Evolutionary conservation across 805 yeast species (phyloP), one percentile per base, ranked within the genome.

Genomic region (Danielia oregonensis): DNA sequence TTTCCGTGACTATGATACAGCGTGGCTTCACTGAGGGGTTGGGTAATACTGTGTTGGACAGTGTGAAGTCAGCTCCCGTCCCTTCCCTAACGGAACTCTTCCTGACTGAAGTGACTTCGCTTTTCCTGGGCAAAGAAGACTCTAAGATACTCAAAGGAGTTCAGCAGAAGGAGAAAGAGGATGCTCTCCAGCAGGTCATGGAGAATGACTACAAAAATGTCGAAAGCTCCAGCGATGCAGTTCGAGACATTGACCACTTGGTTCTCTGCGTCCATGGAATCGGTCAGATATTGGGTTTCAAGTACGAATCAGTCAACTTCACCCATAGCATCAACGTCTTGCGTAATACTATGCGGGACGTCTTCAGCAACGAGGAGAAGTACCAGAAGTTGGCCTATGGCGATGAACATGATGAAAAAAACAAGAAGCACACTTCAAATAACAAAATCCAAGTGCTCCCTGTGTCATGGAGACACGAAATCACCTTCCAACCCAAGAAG

Each of bases 241-340:
- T 36, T 13, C 25, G 70, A 32, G 60, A 68, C 21, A 57, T 78
- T 18, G 77, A 79, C 23, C 86, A 80, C 51, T 62, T 91, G 42
- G 76, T 89, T 2, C 65, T 91, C n/a, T 87, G 96, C 52, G 76
- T 91, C 18, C 98, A 91, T 62, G 98, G 98, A 0, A 86, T 91
- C 40, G 98, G 97, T 2, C 98, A 91, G 59, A 76, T 80, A 12
- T 63, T 93, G 33, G 94, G 96, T 2, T 68, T 78, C 29, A 76
- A 76, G 49, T 79, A 82, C 51, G 89, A 88, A 47, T 79, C 82
- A 33, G 82, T 91, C 17, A 86, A 86, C 57, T 93, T 91, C 63
- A 79, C 87, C 6, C 95, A 88, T 53, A 88, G 88, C 24, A 76
- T 87, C 22, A 85, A 83, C 48, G 68, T 73, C 21, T 57, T 89